Evolutionary conservation across 495 filamentous ascomycete genomes (phyloP).

Genomic region (Hyaloscypha finlandica): DNA sequence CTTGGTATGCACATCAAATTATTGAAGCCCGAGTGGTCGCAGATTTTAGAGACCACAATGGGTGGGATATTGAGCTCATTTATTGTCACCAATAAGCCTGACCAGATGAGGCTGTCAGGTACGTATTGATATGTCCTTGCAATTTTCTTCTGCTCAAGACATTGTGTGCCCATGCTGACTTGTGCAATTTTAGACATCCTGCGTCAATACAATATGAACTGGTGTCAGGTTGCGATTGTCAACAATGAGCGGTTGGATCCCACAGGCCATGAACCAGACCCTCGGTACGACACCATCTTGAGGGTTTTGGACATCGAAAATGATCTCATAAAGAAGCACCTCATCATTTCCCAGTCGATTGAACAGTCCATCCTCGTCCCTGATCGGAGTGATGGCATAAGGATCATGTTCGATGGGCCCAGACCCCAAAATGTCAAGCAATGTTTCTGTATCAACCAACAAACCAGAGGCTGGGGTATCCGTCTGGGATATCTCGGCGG

Average conservation of each 20-base stretch:
- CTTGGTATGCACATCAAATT: slow-evolving; percentile 75
- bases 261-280: slow-evolving; percentile 69
- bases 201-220: slow-evolving; percentile 37
- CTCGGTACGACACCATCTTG: slow-evolving; percentile 71
- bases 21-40: slow-evolving; percentile 78
- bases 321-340: slow-evolving; percentile 69
- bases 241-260: slow-evolving; percentile 60
- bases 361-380: slow-evolving; percentile 84
- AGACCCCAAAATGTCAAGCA: slow-evolving; percentile 69
- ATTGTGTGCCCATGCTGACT: slow-evolving; percentile 5
- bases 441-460: slow-evolving; percentile 64
- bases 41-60: slow-evolving; percentile 74
- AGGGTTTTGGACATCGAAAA: slow-evolving; percentile 82
- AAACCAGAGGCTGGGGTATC: slow-evolving; percentile 62
- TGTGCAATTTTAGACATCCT: neutral
- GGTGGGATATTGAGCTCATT: slow-evolving; percentile 69
- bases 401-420: slow-evolving; percentile 66
- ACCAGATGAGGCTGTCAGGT: slow-evolving; percentile 60
- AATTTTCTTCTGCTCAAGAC: neutral
- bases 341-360: slow-evolving; percentile 80
- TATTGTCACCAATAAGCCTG: slow-evolving; percentile 72
- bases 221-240: slow-evolving; percentile 59
- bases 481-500: slow-evolving; percentile 49
- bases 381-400: slow-evolving; percentile 61
- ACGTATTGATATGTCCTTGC: neutral